Evolutionary conservation across 352 stramenopile genomes (phyloP), one percentile per base, ranked within the genome.

Genomic region (Peronospora belbahrii): DNA sequence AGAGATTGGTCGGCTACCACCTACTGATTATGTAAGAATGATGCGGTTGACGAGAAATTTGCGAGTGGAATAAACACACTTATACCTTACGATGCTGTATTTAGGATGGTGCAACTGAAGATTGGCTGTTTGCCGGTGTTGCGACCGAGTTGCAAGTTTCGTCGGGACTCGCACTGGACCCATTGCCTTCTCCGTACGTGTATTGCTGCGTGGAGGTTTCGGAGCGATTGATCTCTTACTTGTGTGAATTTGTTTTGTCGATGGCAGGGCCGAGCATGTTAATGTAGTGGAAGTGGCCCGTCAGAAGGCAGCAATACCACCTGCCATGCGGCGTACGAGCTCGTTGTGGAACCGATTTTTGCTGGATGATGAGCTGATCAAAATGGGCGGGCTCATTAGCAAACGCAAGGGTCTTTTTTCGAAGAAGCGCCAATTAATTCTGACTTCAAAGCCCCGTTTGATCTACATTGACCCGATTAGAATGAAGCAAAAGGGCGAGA

Each of bases 391-490:
- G 0, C 71, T 94, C 35, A 86, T 91, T 56, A 91, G 79, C 77
- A 91, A 91, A 48, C 75, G 82, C 52, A 94, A 94, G 51, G 82
- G 82, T 2, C 63, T 94, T 18, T 94, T 94, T 41, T 94, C 82
- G 22, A 94, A 93, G 63, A 94, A 91, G 48, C 64, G 82, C 42
- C 82, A 87, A 64, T 60, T 94, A 41, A 88, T 94, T 47, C 55
- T 94, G 42, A 94, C 82, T 20, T 91, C 82, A 0, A 84, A 80
- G 58, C 82, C 82, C 24, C 79, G 82, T 28, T 59, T 94, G 62
- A 94, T 94, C 56, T 94, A 94, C 76, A 94, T 94, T 56, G 82
- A 94, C 46, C 69, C 82, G 37, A 91, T 91, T 67, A 82, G 82
- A 71, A 94, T 91, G 82, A 83, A 83, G 64, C 82, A 94, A 65